These are phyloP conservation scores for Centella asiatica DNA, from an alignment of 129 eudicot species.

Conservation along the genomic window DNA sequence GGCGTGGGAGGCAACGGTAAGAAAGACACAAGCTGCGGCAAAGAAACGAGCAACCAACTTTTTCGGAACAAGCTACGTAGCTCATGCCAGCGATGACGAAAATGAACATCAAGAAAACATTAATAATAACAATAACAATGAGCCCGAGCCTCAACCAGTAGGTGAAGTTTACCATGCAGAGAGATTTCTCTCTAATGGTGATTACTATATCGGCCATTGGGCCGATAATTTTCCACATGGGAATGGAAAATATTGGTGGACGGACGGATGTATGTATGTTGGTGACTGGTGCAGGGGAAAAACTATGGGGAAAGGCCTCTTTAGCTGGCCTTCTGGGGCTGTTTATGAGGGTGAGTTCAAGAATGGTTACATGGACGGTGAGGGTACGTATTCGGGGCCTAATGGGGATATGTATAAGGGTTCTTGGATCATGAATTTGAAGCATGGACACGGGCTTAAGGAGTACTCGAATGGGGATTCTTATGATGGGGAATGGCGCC, in stretches of 20 bases:
- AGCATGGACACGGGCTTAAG: slow-evolving; percentile 65
- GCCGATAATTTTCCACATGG: slow-evolving; percentile 81
- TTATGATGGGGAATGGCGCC: slow-evolving; percentile 87
- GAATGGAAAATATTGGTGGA: slow-evolving; percentile 85
- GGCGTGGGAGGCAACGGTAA: slow-evolving; percentile 95
- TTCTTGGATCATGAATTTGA: slow-evolving; percentile 70
- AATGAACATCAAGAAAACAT: slow-evolving; percentile 27
- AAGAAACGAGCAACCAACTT: slow-evolving; percentile 75
- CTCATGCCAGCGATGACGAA: slow-evolving; percentile 40
- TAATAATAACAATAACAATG: slow-evolving; percentile 28
- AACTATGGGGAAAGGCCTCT: slow-evolving; percentile 71
- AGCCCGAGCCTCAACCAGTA: too few relatives aligned
- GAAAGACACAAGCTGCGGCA: slow-evolving; percentile 78
- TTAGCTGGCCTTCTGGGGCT: slow-evolving; percentile 94
- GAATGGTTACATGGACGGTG: slow-evolving; percentile 88
- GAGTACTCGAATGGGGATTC: slow-evolving; percentile 60
- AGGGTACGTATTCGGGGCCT: slow-evolving; percentile 66
- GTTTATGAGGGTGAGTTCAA: slow-evolving; percentile 82
- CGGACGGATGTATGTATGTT: slow-evolving; percentile 87
- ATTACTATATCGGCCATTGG: slow-evolving; percentile 78
- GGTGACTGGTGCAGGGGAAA: slow-evolving; percentile 90
- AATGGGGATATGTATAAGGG: slow-evolving; percentile 69
- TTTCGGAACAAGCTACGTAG: slow-evolving; percentile 53
- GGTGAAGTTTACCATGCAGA: slow-evolving; percentile 49
- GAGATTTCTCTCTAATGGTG: slow-evolving; percentile 60